Evolutionary conservation across 331 rosid species (phyloP), one percentile per base, ranked within the genome.

Genomic region (Pyracantha coccinea): DNA sequence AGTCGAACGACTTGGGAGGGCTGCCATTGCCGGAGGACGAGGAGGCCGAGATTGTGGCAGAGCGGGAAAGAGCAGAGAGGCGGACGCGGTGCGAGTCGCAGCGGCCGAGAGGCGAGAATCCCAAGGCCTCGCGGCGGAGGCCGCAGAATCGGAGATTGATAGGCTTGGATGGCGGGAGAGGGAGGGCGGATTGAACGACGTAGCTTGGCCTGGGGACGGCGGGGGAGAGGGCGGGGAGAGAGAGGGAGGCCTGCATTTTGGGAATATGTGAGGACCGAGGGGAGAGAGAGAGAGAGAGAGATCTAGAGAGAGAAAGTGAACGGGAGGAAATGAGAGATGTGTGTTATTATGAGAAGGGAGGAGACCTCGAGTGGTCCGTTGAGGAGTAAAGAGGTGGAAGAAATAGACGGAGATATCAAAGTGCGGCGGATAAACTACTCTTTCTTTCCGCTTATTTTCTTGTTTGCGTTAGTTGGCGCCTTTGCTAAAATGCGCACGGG

Each of bases 141-240:
- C 97, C 99, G 73, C 99, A 95, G 84, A 92, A 92, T 9, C 94
- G 92, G 75, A 92, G 92, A 60, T 88, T 88, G 70, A 85, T 75
- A 45, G 89, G 91, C 75, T 58, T 81, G 13, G 66, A 80, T 54
- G 75, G 80, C 4, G 72, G 47, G 57, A 67, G 6, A 24, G 78
- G 74, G 8, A 75, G 45, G 10, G 79, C 76, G 64, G 81, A 79
- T 59, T 76, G 80, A 9, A 76, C 55, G 52, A 70, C 68, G 76
- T 54, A 35, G 55, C 68, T 85, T 77, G 97, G 83, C 85, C 89
- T 80, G 80, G 86, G 82, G 61, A 88, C 9, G 50, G 89, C 27
- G 58, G 86, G 54, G 6, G 89, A 85, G 53, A 73, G 87, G 28
- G 74, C 54, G 54, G 66, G 95, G 80, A 90, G 89, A 17, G 97